Evolutionary conservation across 164 flowering plant species (phyloP), one percentile per base, ranked within the genome.

Genomic region (Santalum album): DNA sequence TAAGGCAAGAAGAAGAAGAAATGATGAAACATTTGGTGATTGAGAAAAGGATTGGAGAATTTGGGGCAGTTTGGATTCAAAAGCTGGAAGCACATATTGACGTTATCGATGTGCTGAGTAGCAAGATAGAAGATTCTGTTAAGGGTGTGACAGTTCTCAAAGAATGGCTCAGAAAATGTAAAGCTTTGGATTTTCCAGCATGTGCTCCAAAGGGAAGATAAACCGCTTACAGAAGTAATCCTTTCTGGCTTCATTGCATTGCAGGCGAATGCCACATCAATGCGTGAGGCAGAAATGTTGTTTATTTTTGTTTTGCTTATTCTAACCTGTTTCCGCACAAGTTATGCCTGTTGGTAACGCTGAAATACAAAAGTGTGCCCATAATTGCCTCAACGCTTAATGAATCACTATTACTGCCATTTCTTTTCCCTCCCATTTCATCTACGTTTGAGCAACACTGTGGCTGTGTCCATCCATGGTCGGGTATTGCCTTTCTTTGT

Each of bases 1-100:
- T 76, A 57, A 80, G 77, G 55, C 66, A 59, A 54, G 94, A 78
- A 62, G 84, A 83, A 67, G 97, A 94, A 64, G 78, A 75, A 7
- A 74, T 52, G 69, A 22, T 66, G 29, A 73, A 59, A 47, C 74
- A 70, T 12, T 4, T 60, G 29, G 23, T 62, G 17, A n/a, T 80
- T 15, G 79, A 75, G 50, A 57, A 72, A 53, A 66, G 60, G 61
- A 1, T 75, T 20, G 62, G 57, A 46, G 79, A 66, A 17, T 56
- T 75, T 53, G 74, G 77, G 52, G 52, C 1, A 9, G 58, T 35
- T n/a, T 79, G 74, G 64, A 14, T 15, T 21, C 19, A 5, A 6
- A 75, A 51, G 55, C 63, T 75, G 17, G 66, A 66, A 32, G 54
- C n/a, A 17, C 61, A 47, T 47, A 42, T 42, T 7, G 18, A 61